A percentile compares a stretch with the other conserved stretches of the same genome.
Evolutionary conservation across 495 filamentous ascomycete genomes (phyloP).

Genomic region (Glonium stellatum): DNA sequence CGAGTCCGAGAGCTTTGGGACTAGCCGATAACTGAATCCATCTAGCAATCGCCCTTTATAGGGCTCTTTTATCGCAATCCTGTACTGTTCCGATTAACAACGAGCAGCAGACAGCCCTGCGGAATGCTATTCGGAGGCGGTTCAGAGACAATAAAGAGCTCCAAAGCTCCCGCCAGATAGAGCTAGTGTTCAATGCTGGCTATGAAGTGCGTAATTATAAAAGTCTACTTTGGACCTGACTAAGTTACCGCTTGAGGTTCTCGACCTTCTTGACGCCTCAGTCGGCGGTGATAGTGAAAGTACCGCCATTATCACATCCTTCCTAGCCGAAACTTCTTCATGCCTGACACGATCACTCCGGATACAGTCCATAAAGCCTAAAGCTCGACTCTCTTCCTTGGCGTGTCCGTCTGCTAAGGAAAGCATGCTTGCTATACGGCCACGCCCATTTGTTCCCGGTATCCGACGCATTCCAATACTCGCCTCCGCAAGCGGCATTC

Average conservation of each 20-base stretch:
- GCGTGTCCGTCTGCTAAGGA: constrained; percentile 37
- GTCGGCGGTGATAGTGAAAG: constrained; percentile 22
- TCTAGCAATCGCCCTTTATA: constrained; percentile 67
- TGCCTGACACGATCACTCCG: constrained; percentile 14
- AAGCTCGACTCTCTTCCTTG: background rate
- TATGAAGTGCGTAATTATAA: constrained; percentile 49
- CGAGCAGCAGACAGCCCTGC: constrained; percentile 38
- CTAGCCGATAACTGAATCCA: constrained; percentile 12
- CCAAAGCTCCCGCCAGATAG: constrained; percentile 35
- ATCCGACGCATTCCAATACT: constrained; percentile 56
- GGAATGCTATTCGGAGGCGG: constrained; percentile 44
- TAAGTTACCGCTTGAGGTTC: constrained; percentile 34
- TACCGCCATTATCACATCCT: constrained; percentile 15
- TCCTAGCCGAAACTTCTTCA: constrained; percentile 22
- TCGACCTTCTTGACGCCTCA: constrained; percentile 34
- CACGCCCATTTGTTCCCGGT: constrained; percentile 41
- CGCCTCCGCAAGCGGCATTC: constrained; percentile 52
- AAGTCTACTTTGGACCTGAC: background rate
- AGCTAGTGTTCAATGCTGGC: constrained; percentile 44
- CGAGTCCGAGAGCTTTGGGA: background rate
- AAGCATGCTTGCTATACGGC: constrained; percentile 35
- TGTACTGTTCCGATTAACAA: constrained; percentile 41
- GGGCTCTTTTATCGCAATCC: constrained; percentile 60
- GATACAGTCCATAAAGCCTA: background rate
- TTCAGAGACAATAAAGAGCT: constrained; percentile 54